phyloP scores from a whole-genome alignment of 305 asterid genomes.

The Rubia tinctorum region DNA sequence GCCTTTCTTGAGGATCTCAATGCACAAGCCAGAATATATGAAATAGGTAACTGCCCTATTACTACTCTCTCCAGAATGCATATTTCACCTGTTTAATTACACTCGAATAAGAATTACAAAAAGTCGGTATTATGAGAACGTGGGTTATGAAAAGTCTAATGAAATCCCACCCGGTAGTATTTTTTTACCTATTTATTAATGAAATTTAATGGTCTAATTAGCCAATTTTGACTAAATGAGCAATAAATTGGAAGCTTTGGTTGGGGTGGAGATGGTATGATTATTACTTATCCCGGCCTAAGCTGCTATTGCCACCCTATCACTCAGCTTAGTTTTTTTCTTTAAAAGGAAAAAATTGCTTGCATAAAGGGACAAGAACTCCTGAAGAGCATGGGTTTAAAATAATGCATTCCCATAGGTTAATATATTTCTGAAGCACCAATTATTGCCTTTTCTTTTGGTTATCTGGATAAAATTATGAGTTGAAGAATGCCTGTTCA shows the following conservation, averaged over 20 bases:
- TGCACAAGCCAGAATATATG: slow-evolving; percentile 27
- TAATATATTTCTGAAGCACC: background rate
- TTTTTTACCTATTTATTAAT: too few relatives aligned
- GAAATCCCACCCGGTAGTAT: background rate
- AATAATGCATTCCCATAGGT: background rate
- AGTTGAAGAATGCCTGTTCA: background rate
- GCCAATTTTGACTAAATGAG: background rate
- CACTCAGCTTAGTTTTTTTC: background rate
- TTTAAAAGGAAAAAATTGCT: background rate
- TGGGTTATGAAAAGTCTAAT: background rate
- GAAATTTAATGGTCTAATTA: background rate
- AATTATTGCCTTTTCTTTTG: background rate
- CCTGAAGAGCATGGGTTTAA: background rate
- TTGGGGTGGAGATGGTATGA: background rate
- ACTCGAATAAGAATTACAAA: background rate
- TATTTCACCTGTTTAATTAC: background rate
- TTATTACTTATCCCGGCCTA: background rate
- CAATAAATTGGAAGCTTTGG: background rate
- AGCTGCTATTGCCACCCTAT: background rate
- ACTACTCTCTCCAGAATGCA: background rate
- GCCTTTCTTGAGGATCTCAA: slow-evolving; percentile 70
- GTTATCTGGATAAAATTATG: background rate
- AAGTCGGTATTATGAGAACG: background rate
- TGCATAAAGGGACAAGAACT: background rate
- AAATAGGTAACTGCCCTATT: slow-evolving; percentile 37